Evolutionary conservation across 2,329 filamentous ascomycete species (phyloP).

Genomic region (Phaeosphaeria sp.): DNA sequence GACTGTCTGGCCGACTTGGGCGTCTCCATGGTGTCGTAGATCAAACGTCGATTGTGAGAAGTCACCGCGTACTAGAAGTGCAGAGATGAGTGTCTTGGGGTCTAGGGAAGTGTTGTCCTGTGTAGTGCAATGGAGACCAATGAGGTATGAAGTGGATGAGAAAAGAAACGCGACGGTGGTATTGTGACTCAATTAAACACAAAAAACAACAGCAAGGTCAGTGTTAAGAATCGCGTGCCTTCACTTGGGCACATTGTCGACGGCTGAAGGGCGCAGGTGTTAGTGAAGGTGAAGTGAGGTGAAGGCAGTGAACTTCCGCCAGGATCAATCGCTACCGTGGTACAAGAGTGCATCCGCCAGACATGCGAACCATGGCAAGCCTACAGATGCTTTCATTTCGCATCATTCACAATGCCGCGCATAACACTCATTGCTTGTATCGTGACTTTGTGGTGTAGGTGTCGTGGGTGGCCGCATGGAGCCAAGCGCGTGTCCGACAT

Average conservation of each 20-base stretch:
- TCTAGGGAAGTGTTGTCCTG: not conserved
- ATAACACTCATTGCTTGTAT: not conserved
- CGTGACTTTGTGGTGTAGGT: not conserved
- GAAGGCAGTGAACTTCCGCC: not conserved
- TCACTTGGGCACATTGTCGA: not conserved
- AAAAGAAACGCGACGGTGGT: not conserved
- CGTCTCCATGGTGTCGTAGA: not conserved
- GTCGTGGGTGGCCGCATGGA: not conserved
- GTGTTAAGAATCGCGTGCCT: not conserved
- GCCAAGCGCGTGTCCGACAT: slow-evolving; percentile 3
- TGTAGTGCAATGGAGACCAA: no score
- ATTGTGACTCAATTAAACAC: not conserved
- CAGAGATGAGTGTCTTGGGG: not conserved
- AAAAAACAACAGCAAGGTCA: not conserved
- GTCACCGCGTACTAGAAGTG: no score
- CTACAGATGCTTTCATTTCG: no score
- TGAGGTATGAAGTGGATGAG: not conserved
- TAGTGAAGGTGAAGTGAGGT: slow-evolving; percentile 1
- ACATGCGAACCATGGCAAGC: not conserved
- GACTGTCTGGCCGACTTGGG: not conserved
- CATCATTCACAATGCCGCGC: not conserved
- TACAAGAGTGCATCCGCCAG: not conserved
- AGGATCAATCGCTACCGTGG: not conserved
- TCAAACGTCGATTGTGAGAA: not conserved
- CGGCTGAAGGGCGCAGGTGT: not conserved